These are phyloP conservation scores for Mycena leptocephala DNA, from an alignment of 768 basidiomycete species.

Conservation along the genomic window DNA sequence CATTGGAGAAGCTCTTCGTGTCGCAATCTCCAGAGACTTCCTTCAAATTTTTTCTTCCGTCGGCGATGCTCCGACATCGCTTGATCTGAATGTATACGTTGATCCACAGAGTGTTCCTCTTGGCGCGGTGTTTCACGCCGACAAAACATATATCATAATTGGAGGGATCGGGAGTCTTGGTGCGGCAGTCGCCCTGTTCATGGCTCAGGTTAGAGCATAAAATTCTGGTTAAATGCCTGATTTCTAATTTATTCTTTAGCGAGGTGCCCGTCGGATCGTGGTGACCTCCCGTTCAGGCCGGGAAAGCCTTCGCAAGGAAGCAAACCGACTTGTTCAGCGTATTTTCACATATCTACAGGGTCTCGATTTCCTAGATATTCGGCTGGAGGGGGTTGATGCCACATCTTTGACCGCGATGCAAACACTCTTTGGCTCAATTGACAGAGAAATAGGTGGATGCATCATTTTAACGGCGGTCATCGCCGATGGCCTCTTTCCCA, in stretches of 20 bases:
- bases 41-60: neutral
- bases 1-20: neutral
- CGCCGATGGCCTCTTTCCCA: constrained; percentile 49
- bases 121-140: neutral
- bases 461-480: constrained; percentile 51
- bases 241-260: constrained; percentile 35
- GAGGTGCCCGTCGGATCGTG: constrained; percentile 54
- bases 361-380: constrained; percentile 44
- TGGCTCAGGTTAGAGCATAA: neutral
- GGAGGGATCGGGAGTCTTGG: neutral
- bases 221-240: neutral
- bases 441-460: constrained; percentile 48
- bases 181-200: neutral
- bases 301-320: constrained; percentile 40
- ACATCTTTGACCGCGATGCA: constrained; percentile 38
- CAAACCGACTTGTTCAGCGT: constrained; percentile 41
- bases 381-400: constrained; percentile 50
- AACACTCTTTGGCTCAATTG: constrained; percentile 39
- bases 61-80: too few relatives aligned
- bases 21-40: neutral
- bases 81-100: too few relatives aligned
- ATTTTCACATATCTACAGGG: constrained; percentile 48
- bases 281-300: constrained; percentile 55
- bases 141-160: neutral
- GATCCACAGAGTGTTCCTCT: neutral